These are phyloP conservation scores for Rhodocollybia butyracea DNA, from an alignment of 768 basidiomycete genomes.

Conservation along the genomic window DNA sequence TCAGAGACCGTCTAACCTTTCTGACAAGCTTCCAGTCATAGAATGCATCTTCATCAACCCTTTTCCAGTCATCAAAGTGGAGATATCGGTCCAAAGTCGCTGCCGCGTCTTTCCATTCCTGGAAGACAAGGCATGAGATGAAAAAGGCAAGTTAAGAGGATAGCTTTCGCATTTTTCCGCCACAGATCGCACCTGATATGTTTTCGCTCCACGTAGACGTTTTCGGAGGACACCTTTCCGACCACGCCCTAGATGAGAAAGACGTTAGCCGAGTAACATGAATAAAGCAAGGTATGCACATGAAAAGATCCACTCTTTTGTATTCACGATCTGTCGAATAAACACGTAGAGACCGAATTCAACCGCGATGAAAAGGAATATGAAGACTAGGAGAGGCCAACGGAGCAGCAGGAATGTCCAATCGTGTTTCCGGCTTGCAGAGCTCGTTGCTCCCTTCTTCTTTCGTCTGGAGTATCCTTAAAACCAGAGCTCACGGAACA, in stretches of 20 bases:
- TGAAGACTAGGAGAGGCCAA: constrained; percentile 85
- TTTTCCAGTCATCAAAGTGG: constrained; percentile 89
- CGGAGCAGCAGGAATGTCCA: constrained; percentile 75
- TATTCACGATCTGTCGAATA: constrained; percentile 89
- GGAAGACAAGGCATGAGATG: not conserved
- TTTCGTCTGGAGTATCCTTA: constrained; percentile 17
- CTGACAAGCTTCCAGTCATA: constrained; percentile 89
- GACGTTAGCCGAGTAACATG: too few relatives aligned
- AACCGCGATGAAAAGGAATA: constrained; percentile 76
- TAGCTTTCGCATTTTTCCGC: not conserved
- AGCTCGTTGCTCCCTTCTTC: constrained; percentile 22
- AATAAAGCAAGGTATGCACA: constrained; percentile 63
- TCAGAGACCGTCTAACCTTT: constrained; percentile 78
- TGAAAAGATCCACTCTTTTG: constrained; percentile 89
- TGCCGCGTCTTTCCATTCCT: constrained; percentile 88
- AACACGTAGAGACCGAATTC: constrained; percentile 88
- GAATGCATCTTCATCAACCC: constrained; percentile 78
- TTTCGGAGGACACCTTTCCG: constrained; percentile 75
- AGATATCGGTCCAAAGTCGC: constrained; percentile 75
- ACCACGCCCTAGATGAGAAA: constrained; percentile 81
- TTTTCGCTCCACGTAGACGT: constrained; percentile 67
- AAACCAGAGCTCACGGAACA: not conserved
- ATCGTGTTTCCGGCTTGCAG: constrained; percentile 48
- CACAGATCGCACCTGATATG: constrained; percentile 54
- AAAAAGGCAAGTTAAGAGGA: not conserved